A percentile compares a stretch with the other conserved stretches of the same genome.
phyloP scores from a whole-genome alignment of 805 yeast species.

The Yarrowia sp. region DNA sequence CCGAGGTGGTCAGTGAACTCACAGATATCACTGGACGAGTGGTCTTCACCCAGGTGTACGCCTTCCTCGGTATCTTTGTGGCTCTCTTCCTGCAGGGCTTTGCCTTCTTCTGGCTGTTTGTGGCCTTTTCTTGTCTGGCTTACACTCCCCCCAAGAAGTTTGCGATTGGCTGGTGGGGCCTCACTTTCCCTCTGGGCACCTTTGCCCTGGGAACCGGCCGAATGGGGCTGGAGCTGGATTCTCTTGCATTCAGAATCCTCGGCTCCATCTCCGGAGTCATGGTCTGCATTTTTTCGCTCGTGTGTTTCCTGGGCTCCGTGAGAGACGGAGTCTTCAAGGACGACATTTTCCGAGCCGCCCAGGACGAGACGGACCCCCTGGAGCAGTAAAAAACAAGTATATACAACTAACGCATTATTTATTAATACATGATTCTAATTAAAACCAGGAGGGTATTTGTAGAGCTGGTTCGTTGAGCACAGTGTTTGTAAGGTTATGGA shows the following conservation, averaged over 20 bases:
- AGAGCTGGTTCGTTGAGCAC: no score
- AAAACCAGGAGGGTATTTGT: no score
- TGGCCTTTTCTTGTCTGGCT: conserved; percentile 43
- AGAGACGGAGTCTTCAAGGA: conserved; percentile 16
- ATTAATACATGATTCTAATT: background rate
- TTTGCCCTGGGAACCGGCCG: conserved; percentile 61
- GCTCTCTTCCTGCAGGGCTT: conserved; percentile 51
- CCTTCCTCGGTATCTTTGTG: conserved; percentile 41
- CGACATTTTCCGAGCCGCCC: conserved; percentile 27
- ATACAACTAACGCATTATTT: conserved; percentile 1
- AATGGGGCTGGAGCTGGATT: conserved; percentile 49
- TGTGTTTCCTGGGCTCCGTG: conserved; percentile 44
- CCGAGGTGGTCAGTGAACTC: conserved; percentile 35
- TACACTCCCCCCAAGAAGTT: conserved; percentile 43
- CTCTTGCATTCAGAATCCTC: conserved; percentile 59
- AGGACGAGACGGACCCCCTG: conserved; percentile 30
- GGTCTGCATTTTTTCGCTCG: conserved; percentile 45
- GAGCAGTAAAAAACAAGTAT: background rate
- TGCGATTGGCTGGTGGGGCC: conserved; percentile 69
- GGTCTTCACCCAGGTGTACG: conserved; percentile 14
- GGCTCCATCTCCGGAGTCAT: conserved; percentile 59
- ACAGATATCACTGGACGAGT: background rate
- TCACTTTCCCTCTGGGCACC: conserved; percentile 89
- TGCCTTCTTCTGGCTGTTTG: conserved; percentile 57
- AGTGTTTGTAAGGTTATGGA: no score